Evolutionary conservation across 176 grass and related monocot species (phyloP).

Genomic region (Themeda triandra): DNA sequence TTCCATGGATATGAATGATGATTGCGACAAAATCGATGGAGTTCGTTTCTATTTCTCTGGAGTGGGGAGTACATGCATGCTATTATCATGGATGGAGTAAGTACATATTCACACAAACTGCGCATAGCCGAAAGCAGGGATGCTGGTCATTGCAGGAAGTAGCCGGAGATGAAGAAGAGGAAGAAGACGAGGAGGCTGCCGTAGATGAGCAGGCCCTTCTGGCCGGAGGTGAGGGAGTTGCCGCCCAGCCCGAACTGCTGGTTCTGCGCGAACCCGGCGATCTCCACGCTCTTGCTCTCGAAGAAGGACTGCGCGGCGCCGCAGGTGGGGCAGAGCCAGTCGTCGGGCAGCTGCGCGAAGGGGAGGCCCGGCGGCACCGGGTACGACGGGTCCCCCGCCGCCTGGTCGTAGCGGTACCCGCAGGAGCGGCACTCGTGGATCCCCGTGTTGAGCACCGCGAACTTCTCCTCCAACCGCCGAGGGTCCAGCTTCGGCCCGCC

Average conservation of each 20-base stretch:
- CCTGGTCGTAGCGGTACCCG: conserved; percentile 82
- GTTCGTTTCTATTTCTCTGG: no score
- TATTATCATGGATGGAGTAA: background rate
- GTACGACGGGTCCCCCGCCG: conserved; percentile 72
- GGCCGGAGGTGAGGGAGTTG: conserved; percentile 73
- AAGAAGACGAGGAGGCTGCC: conserved; percentile 69
- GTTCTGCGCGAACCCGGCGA: conserved; percentile 90
- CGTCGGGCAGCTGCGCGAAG: conserved; percentile 72
- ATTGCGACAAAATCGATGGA: background rate
- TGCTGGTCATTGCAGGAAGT: conserved; percentile 70
- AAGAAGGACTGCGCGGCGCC: conserved; percentile 83
- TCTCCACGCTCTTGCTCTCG: conserved; percentile 89
- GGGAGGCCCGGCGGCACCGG: conserved; percentile 73
- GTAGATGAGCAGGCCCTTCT: conserved; percentile 82
- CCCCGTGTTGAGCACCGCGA: conserved; percentile 88
- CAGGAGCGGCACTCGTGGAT: conserved; percentile 89
- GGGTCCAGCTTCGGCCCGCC: conserved; percentile 45
- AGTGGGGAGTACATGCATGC: background rate
- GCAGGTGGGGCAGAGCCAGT: conserved; percentile 92
- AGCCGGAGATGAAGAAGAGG: conserved; percentile 74
- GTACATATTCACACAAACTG: background rate
- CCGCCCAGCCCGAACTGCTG: conserved; percentile 88
- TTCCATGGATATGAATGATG: background rate
- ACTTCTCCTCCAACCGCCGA: conserved; percentile 75
- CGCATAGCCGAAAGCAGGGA: background rate